Evolutionary conservation across 169 alveolate genomes (phyloP), one percentile per base, ranked within the genome.

Genomic region (Babesia bovis): DNA sequence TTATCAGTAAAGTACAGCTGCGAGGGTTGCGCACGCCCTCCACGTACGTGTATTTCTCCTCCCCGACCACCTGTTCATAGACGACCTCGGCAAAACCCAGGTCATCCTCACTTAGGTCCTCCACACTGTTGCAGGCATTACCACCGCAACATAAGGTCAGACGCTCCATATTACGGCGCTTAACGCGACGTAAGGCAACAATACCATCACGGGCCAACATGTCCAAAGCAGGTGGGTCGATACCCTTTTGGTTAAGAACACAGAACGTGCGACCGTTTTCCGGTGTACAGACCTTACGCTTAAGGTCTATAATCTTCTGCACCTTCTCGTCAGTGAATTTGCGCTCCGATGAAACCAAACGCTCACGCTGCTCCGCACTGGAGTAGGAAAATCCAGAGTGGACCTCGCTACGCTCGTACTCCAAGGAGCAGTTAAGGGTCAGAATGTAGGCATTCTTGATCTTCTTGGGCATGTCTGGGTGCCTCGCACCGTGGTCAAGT

Each of bases 201-300:
- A 96, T 95, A 49, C 96, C 97, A 82, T 98, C 99, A 75, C 95
- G 95, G 7, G 99, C 99, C 49, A 98, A 84, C 97, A 98, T 84
- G 83, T 97, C 99, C 36, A 98, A 89, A 21, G 99, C 96, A 10
- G 97, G 96, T n/a, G 99, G 99, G 85, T 98, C 99, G 36, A 98
- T 96, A 35, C 99, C 99, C 85, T 98, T 98, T 90, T 97, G 99
- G 84, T 97, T 97, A 66, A 98, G 92, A 38, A 98, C 98, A 49
- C 96, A 98, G 90, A 98, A 96, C 55, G 87, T 71, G 52, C 82
- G 74, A 38, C 75, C 55, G 55, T 89, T 91, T 41, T 84, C 90
- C 2, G 75, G 49, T 13, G 76, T 86, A 63, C 94, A 89, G 19
- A 88, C 90, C 65, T 82, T 85, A 33, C 58, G 83, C 89, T 96